phyloP scores from a whole-genome alignment of 768 basidiomycete genomes.

The Hemileccinum rubropunctum region DNA sequence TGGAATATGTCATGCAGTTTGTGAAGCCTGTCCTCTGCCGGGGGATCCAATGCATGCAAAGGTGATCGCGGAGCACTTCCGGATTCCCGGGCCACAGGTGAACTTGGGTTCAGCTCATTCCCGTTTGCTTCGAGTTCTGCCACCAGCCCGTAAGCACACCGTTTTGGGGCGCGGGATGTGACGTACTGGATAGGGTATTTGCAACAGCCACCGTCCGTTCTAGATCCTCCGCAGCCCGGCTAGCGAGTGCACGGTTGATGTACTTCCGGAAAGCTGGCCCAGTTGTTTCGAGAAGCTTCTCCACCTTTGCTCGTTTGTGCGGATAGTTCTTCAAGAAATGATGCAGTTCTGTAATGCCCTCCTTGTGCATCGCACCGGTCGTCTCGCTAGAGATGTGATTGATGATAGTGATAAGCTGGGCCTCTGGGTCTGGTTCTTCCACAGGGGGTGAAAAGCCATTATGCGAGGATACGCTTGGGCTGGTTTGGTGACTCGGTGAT shows the following conservation, averaged over 20 bases:
- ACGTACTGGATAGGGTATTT: slow-evolving; percentile 78
- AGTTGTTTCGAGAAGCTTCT: slow-evolving; percentile 85
- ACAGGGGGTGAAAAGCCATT: slow-evolving; percentile 52
- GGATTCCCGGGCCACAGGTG: slow-evolving; percentile 30
- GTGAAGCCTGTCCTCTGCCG: slow-evolving; percentile 64
- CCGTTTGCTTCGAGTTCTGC: slow-evolving; percentile 65
- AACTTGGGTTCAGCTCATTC: slow-evolving; percentile 33
- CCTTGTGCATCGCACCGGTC: slow-evolving; percentile 85
- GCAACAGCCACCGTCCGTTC: slow-evolving; percentile 79
- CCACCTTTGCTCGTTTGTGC: slow-evolving; percentile 76
- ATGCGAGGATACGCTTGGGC: slow-evolving; percentile 62
- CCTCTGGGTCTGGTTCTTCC: slow-evolving; percentile 86
- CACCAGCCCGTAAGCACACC: slow-evolving; percentile 8
- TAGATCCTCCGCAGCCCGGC: slow-evolving; percentile 82
- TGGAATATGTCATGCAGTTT: slow-evolving; percentile 80
- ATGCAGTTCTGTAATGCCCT: slow-evolving; percentile 92
- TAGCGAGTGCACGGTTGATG: slow-evolving; percentile 83
- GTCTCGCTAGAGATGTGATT: slow-evolving; percentile 87
- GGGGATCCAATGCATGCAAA: slow-evolving; percentile 30
- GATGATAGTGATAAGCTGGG: slow-evolving; percentile 77
- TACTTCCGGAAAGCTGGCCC: slow-evolving; percentile 91
- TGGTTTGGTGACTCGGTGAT: slow-evolving; percentile 63
- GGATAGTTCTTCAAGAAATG: slow-evolving; percentile 91
- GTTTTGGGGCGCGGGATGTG: neutral
- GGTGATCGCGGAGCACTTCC: slow-evolving; percentile 36